Percentiles rank a stretch among this genome's conserved stretches.
phyloP scores from a whole-genome alignment of 2,329 filamentous ascomycete genomes.

The Colletotrichum sp. region DNA sequence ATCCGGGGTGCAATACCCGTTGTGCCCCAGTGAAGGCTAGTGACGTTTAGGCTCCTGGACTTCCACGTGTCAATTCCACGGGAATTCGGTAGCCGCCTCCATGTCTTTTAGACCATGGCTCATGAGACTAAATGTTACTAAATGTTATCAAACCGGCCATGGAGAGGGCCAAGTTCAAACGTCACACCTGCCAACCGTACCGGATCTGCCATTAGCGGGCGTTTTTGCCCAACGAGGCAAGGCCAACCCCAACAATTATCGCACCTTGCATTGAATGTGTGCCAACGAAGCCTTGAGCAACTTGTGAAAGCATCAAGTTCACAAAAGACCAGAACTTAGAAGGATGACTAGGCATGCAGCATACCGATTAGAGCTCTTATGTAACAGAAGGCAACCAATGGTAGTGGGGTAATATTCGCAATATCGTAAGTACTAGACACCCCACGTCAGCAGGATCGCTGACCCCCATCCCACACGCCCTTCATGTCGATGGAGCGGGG shows the following conservation, averaged over 20 bases:
- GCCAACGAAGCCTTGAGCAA: neutral
- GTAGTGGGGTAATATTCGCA: neutral
- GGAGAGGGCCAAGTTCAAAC: neutral
- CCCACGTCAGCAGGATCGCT: neutral
- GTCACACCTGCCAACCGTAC: neutral
- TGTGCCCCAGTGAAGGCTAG: neutral
- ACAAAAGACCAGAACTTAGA: neutral
- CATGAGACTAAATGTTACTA: neutral
- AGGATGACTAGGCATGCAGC: neutral
- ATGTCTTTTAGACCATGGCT: neutral
- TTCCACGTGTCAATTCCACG: neutral
- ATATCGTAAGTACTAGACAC: neutral
- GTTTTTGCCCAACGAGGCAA: neutral
- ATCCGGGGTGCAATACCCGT: neutral
- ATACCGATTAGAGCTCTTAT: neutral
- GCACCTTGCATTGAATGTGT: neutral
- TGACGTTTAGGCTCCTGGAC: neutral
- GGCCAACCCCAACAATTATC: neutral
- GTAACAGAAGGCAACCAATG: neutral
- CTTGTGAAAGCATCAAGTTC: neutral
- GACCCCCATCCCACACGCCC: neutral
- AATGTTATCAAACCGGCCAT: neutral
- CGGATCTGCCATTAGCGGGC: neutral
- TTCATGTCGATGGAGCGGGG: neutral
- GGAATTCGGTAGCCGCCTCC: neutral